phyloP scores from a whole-genome alignment of 2,329 filamentous ascomycete species.

The Neofusicoccum umdonicola region DNA sequence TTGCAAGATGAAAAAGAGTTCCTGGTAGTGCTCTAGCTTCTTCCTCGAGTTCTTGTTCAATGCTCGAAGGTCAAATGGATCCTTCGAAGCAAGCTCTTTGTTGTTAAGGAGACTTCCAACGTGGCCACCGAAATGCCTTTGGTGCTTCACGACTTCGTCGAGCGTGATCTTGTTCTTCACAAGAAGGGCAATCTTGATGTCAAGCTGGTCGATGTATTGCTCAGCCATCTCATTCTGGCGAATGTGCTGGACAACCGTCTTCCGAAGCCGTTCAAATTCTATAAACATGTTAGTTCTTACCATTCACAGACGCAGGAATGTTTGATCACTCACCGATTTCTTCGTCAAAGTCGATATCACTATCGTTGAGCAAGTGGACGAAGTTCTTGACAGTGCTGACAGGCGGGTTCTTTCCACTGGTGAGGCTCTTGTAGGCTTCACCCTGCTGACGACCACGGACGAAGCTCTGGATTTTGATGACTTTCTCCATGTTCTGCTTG shows the following conservation, averaged over 20 bases:
- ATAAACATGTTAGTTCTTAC: not conserved
- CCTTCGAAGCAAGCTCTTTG: slow-evolving; percentile 80
- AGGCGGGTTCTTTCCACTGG: slow-evolving; percentile 92
- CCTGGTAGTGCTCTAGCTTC: slow-evolving; percentile 95
- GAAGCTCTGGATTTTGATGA: slow-evolving; percentile 98
- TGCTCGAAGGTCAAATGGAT: slow-evolving; percentile 94
- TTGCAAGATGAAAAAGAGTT: slow-evolving; percentile 94
- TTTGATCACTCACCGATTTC: slow-evolving; percentile 60
- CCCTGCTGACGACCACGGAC: slow-evolving; percentile 92
- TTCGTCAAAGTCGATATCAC: slow-evolving; percentile 98
- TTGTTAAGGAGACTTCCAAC: slow-evolving; percentile 82
- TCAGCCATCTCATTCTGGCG: slow-evolving; percentile 95
- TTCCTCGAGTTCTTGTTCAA: slow-evolving; percentile 94
- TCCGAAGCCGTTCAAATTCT: slow-evolving; percentile 91
- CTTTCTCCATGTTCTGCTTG: slow-evolving; percentile 96
- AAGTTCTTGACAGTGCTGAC: slow-evolving; percentile 98
- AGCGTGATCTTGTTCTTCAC: slow-evolving; percentile 99
- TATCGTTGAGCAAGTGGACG: slow-evolving; percentile 95
- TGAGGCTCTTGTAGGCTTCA: slow-evolving; percentile 96
- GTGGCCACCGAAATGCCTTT: slow-evolving; percentile 91
- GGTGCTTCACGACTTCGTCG: slow-evolving; percentile 95
- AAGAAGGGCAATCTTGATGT: slow-evolving; percentile 96
- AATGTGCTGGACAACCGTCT: slow-evolving; percentile 95
- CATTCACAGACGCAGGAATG: not conserved
- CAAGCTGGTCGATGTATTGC: slow-evolving; percentile 96